Conservation (phyloP, 2,329 filamentous ascomycete genomes). For the Fusarium fujikuroi region DNA sequence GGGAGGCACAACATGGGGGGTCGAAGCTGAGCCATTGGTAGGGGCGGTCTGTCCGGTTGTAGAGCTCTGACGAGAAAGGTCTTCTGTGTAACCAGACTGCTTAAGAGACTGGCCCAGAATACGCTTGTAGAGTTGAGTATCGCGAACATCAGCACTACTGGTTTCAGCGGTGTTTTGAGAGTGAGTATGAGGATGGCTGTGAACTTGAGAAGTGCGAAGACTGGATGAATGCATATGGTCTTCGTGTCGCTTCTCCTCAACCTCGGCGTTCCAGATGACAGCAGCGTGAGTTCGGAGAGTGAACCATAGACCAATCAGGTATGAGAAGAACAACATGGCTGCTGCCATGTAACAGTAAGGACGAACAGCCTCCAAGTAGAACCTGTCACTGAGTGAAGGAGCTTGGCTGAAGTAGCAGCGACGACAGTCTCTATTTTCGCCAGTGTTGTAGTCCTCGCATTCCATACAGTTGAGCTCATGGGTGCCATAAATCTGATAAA, state of each 20-base stretch:
- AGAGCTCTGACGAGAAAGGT: conserved; percentile 55
- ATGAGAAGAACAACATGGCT: conserved; percentile 86
- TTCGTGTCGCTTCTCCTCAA: conserved; percentile 78
- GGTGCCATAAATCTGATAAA: conserved; percentile 98
- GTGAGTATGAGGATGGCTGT: conserved; percentile 51
- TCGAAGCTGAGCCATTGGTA: conserved; percentile 59
- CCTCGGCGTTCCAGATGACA: conserved; percentile 92
- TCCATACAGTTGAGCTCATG: conserved; percentile 91
- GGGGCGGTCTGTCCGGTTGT: conserved; percentile 46
- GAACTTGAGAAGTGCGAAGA: conserved; percentile 49
- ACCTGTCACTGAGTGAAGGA: conserved; percentile 84
- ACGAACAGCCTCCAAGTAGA: conserved; percentile 89
- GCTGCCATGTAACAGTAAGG: conserved; percentile 95
- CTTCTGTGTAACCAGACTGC: conserved; percentile 77
- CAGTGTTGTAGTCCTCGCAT: conserved; percentile 60
- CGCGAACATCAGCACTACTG: conserved; percentile 77
- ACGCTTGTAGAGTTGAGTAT: conserved; percentile 90
- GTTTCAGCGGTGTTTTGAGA: conserved; percentile 55
- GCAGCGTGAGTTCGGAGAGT: conserved; percentile 95
- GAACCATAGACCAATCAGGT: conserved; percentile 93
- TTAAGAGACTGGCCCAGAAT: conserved; percentile 91
- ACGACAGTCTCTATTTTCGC: conserved; percentile 77
- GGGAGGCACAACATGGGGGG: conserved; percentile 81
- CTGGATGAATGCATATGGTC: conserved; percentile 55
- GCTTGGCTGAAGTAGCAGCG: conserved; percentile 94